Conservation (phyloP, 2,329 filamentous ascomycete genomes). For the Sporothrix dimorphospora region DNA sequence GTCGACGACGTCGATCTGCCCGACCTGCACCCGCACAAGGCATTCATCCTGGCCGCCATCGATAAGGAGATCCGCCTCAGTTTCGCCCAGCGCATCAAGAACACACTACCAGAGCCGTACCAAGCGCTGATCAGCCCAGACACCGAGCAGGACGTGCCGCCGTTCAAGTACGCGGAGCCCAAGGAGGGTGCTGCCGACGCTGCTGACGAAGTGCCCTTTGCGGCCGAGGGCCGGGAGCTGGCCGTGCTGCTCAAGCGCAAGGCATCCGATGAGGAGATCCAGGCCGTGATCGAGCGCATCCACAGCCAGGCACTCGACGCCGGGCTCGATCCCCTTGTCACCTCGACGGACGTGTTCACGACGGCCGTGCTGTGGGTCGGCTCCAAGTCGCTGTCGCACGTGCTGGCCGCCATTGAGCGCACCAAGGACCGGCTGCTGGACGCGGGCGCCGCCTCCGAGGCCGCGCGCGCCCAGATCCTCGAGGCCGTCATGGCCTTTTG, state of each 20-base stretch:
- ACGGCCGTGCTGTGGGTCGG: slow-evolving; percentile 93
- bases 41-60: slow-evolving; percentile 86
- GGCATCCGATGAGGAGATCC: slow-evolving; percentile 82
- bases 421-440: slow-evolving; percentile 86
- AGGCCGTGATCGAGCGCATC: slow-evolving; percentile 77
- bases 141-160: slow-evolving; percentile 93
- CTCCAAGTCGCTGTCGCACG: slow-evolving; percentile 93
- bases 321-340: slow-evolving; percentile 75
- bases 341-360: slow-evolving; percentile 92
- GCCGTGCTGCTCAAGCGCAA: slow-evolving; percentile 80
- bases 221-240: slow-evolving; percentile 81
- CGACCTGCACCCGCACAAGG: slow-evolving; percentile 81
- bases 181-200: background rate
- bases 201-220: slow-evolving; percentile 52
- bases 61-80: slow-evolving; percentile 97
- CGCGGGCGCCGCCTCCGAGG: slow-evolving; percentile 73
- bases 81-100: slow-evolving; percentile 94
- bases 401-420: slow-evolving; percentile 92
- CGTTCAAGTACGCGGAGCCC: slow-evolving; percentile 72
- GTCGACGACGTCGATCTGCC: slow-evolving; percentile 79
- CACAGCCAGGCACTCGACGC: slow-evolving; percentile 74
- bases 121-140: slow-evolving; percentile 80
- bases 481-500: slow-evolving; percentile 90
- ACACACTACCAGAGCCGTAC: slow-evolving; percentile 85
- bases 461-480: slow-evolving; percentile 84